Base-by-base conservation (phyloP, 1,139 yeast species). In the Taiozyma sp. region DNA sequence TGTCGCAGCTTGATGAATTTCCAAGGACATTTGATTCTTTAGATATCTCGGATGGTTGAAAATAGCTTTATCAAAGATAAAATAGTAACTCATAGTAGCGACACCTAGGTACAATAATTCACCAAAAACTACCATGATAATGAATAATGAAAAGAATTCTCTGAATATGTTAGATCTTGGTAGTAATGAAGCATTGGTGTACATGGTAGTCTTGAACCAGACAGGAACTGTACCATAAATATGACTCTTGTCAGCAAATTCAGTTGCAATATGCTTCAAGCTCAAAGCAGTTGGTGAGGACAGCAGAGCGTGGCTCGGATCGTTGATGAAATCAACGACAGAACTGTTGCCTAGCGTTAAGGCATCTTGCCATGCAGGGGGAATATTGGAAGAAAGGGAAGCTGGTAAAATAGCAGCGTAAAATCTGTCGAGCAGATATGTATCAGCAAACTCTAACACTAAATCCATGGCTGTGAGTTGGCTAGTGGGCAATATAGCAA, bases 11-110 rank as follows among this genome's bases (percentile, higher is more conserved):
- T 84, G 85, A 56, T 77, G 72, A 59, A 93, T 87, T 67, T 93
- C 99, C 68, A 89, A 72, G 8, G 79, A 70, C 79, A 93, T 83
- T 72, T 93, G 99, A 71, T 93, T 92, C 69, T 93, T 93, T 71
- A 93, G 79, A 70, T 89, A 93, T 68, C 96, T 81, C 54, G 99
- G 99, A 68, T 93, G 99, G 71, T 93, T 88, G 77, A 93, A 90
- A 54, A 91, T 88, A 53, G 84, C 83, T 64, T 83, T 85, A 71
- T 93, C 98, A 68, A 89, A 93, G 32, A 93, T 84, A 61, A 84
- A 82, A 46, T 76, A 59, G 67, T 88, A 93, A 14, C 96, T 84
- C 36, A 87, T 63, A 16, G 83, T 74, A 10, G 98, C 98, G 49
- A 84, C 87, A n/a, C 70, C 57, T 49, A 91, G 74, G 70, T 93